Evolutionary conservation across 169 alveolate species (phyloP).

Genomic region (Plasmodium coatneyi): DNA sequence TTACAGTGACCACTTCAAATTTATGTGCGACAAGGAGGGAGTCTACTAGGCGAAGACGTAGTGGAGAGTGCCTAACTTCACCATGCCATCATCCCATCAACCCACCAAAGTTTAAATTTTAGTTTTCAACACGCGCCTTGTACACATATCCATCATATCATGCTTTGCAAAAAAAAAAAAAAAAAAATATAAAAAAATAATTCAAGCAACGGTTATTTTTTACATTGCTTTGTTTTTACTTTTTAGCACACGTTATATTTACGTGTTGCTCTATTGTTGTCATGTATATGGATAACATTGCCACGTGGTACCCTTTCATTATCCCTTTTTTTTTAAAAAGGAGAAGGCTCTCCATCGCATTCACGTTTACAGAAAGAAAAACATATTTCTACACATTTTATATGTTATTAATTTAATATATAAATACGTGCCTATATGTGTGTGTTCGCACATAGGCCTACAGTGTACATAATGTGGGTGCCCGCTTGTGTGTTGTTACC

Average conservation of each 20-base stretch:
- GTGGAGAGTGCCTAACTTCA: not conserved
- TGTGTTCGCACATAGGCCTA: not conserved
- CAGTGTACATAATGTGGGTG: not conserved
- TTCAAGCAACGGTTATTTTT: not conserved
- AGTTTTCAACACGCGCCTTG: not conserved
- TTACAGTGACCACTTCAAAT: constrained; percentile 66
- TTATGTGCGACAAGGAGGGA: constrained; percentile 74
- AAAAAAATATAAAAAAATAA: not conserved
- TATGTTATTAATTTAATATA: constrained; percentile 30
- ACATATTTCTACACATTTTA: constrained; percentile 9
- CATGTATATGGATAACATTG: not conserved
- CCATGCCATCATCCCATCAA: not conserved
- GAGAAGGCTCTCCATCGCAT: constrained; percentile 39
- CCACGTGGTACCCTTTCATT: not conserved
- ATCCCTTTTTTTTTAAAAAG: not conserved
- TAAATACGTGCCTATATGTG: not conserved
- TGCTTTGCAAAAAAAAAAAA: not conserved
- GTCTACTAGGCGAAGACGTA: constrained; percentile 16
- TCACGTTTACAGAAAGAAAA: constrained; percentile 20
- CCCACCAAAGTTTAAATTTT: not conserved
- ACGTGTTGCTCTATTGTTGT: not conserved
- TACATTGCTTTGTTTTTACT: not conserved
- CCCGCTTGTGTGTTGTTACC: not conserved
- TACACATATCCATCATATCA: not conserved
- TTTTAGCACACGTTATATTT: not conserved